Conservation (phyloP, 2,329 filamentous ascomycete species). For the Aureobasidium sp. region DNA sequence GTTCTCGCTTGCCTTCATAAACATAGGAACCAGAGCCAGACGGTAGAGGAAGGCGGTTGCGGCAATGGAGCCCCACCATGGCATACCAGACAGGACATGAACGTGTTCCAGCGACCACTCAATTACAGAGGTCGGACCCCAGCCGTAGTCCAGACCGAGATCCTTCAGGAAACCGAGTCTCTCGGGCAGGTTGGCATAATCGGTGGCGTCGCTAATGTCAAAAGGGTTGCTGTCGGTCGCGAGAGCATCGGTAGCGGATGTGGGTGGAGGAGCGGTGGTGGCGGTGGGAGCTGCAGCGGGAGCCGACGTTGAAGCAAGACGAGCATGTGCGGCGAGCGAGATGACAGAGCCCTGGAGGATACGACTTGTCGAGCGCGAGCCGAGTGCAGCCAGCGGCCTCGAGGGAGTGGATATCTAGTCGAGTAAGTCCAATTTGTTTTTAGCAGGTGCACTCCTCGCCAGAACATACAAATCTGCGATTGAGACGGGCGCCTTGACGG, state of each 20-base stretch:
- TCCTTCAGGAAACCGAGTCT: conserved; percentile 74
- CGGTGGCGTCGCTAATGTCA: conserved; percentile 1
- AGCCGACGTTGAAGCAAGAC: conserved; percentile 16
- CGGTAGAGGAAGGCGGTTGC: conserved; percentile 60
- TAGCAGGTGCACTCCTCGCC: not conserved
- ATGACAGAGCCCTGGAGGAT: conserved; percentile 2
- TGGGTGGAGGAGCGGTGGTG: conserved; percentile 3
- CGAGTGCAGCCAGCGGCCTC: not conserved
- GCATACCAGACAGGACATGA: conserved; percentile 66
- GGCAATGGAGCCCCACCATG: conserved; percentile 76
- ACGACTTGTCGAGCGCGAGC: not conserved
- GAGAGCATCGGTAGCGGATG: conserved; percentile 3
- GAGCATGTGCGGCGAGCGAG: conserved; percentile 16
- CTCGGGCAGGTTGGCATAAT: conserved; percentile 36
- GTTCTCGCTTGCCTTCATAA: conserved; percentile 55
- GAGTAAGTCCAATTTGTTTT: not conserved
- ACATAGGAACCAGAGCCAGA: conserved; percentile 57
- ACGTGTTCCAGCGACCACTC: conserved; percentile 75
- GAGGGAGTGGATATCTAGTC: conserved; percentile 7
- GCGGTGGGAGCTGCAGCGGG: not conserved
- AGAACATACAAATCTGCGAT: conserved; percentile 15
- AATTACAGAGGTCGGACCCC: conserved; percentile 65
- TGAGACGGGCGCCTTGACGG: conserved; percentile 8
- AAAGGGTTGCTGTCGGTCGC: conserved; percentile 2
- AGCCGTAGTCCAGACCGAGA: conserved; percentile 82